A percentile compares a stretch with the other conserved stretches of the same genome.
Evolutionary conservation across 164 flowering plant genomes (phyloP).

Genomic region (Warburgia ugandensis): DNA sequence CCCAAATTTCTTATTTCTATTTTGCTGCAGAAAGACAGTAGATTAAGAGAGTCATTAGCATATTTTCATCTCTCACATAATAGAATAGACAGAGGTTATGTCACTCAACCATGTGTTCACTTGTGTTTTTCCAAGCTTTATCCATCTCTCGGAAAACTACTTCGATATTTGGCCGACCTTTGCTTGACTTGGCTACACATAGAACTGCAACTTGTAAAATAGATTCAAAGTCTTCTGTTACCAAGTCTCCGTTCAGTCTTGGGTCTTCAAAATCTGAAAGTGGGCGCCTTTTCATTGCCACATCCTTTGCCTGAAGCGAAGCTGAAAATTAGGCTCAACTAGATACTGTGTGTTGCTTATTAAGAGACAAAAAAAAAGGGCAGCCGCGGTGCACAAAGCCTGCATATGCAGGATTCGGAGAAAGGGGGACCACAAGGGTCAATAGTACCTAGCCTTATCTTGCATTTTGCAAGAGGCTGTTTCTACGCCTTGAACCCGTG

Average conservation of each 20-base stretch:
- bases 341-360: no score
- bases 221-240: constrained; percentile 38
- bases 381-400: no score
- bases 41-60: not conserved
- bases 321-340: no score
- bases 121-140: constrained; percentile 44
- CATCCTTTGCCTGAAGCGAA: constrained; percentile 92
- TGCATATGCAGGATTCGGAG: no score
- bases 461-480: no score
- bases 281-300: constrained; percentile 37
- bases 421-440: no score
- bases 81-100: not conserved
- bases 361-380: no score
- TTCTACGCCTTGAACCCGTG: no score
- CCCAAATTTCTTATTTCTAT: not conserved
- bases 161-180: constrained; percentile 55
- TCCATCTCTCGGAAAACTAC: constrained; percentile 43
- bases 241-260: constrained; percentile 33
- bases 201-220: constrained; percentile 57
- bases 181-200: constrained; percentile 61
- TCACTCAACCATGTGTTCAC: constrained; percentile 21
- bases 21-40: constrained; percentile 8
- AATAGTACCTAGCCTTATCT: no score
- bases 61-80: not conserved
- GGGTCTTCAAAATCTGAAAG: constrained; percentile 54